Conservation (phyloP, 106 monocot genomes). For the Dendrobium chrysotoxum region DNA sequence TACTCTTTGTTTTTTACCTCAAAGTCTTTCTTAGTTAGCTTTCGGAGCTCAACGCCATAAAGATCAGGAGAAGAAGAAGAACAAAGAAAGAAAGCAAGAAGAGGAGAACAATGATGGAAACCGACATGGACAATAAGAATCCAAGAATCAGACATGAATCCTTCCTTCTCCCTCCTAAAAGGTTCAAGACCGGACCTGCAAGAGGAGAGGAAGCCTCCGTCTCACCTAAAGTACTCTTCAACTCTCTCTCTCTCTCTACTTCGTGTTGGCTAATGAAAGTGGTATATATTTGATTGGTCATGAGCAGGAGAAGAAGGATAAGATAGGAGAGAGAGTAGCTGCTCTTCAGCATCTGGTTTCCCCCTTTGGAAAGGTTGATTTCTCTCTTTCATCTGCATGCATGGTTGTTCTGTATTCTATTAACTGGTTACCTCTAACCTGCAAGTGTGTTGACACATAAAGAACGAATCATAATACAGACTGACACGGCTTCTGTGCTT, state of each 20-base stretch:
- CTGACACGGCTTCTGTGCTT: constrained; percentile 79
- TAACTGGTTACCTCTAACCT: neutral
- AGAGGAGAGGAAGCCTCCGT: neutral
- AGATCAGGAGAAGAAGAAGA: constrained; percentile 6
- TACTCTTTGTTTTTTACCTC: neutral
- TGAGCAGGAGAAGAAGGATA: constrained; percentile 77
- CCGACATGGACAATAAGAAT: constrained; percentile 18
- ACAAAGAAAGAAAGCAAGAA: neutral
- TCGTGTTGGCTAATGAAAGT: neutral
- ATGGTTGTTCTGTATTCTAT: neutral
- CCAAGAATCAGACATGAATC: constrained; percentile 16
- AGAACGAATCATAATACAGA: constrained; percentile 21
- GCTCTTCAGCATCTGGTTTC: constrained; percentile 78
- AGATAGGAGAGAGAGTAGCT: constrained; percentile 59
- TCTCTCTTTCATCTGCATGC: neutral
- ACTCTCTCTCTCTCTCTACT: neutral
- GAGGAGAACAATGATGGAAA: constrained; percentile 38
- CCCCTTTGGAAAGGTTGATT: constrained; percentile 74
- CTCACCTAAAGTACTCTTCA: neutral
- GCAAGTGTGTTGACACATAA: neutral
- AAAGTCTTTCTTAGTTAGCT: too few relatives aligned
- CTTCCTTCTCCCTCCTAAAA: constrained; percentile 22
- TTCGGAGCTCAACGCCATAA: neutral
- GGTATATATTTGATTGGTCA: neutral
- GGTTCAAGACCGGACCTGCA: constrained; percentile 13